Evolutionary conservation across 768 basidiomycete species (phyloP).

Genomic region (Boletus rubescentipes): DNA sequence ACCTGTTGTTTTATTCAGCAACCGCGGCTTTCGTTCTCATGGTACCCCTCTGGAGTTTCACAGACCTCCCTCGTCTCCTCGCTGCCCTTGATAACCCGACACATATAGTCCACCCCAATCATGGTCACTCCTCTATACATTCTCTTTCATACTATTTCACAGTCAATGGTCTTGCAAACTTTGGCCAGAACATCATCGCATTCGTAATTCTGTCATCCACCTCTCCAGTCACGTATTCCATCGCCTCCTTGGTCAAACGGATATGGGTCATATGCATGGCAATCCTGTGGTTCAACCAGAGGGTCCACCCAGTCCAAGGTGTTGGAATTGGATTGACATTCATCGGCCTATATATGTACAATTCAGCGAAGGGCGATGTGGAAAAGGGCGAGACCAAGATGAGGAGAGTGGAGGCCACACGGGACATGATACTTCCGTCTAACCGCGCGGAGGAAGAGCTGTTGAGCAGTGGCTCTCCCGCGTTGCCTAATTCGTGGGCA

Average conservation of each 20-base stretch:
- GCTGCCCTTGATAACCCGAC: slow-evolving; percentile 39
- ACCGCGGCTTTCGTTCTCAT: slow-evolving; percentile 93
- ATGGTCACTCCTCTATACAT: slow-evolving; percentile 50
- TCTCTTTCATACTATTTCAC: slow-evolving; percentile 81
- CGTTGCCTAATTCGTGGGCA: slow-evolving; percentile 9
- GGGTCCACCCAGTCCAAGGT: slow-evolving; percentile 79
- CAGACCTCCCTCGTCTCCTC: slow-evolving; percentile 74
- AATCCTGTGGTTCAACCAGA: slow-evolving; percentile 93
- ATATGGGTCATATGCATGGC: slow-evolving; percentile 98
- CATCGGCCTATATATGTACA: slow-evolving; percentile 92
- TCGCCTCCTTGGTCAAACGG: slow-evolving; percentile 96
- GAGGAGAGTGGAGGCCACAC: slow-evolving; percentile 69
- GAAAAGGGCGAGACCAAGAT: slow-evolving; percentile 91
- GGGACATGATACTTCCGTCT: slow-evolving; percentile 66
- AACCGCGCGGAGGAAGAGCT: slow-evolving; percentile 60
- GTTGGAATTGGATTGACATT: slow-evolving; percentile 92
- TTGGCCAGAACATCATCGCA: slow-evolving; percentile 95
- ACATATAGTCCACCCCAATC: slow-evolving; percentile 45
- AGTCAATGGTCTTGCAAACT: slow-evolving; percentile 95
- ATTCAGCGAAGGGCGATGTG: slow-evolving; percentile 89
- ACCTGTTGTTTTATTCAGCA: slow-evolving; percentile 91
- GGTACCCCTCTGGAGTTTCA: slow-evolving; percentile 93
- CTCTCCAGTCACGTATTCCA: slow-evolving; percentile 98
- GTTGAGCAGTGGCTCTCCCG: slow-evolving; percentile 41
- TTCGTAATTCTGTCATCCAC: slow-evolving; percentile 95